Evolutionary conservation across 2,329 filamentous ascomycete genomes (phyloP).

Genomic region (Chrysoporthe puriensis): DNA sequence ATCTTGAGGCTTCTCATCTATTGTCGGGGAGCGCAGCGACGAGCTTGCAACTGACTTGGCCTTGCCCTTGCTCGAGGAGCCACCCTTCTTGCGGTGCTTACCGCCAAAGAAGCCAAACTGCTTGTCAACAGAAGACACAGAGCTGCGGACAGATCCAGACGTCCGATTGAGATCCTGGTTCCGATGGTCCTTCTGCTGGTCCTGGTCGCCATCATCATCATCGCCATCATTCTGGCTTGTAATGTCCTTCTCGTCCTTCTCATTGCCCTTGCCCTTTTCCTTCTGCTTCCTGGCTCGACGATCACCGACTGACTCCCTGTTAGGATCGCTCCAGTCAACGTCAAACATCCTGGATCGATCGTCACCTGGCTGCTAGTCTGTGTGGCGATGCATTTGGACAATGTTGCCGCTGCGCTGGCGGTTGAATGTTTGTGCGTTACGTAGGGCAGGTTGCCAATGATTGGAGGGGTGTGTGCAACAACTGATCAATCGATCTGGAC

Average conservation of each 20-base stretch:
- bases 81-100: constrained; percentile 42
- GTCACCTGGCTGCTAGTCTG: constrained; percentile 25
- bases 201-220: constrained; percentile 22
- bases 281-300: constrained; percentile 53
- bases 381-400: constrained; percentile 18
- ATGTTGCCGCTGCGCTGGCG: not conserved
- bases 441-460: not conserved
- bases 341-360: constrained; percentile 55
- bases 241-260: constrained; percentile 33
- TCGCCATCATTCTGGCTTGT: not conserved
- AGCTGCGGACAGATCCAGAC: constrained; percentile 50
- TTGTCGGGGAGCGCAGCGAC: constrained; percentile 15
- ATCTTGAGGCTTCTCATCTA: constrained; percentile 16
- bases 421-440: not conserved
- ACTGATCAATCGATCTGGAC: not conserved
- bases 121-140: constrained; percentile 45
- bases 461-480: not conserved
- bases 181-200: constrained; percentile 36
- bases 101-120: constrained; percentile 50
- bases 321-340: constrained; percentile 61
- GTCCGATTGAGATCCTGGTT: constrained; percentile 30
- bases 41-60: constrained; percentile 20
- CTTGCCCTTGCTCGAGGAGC: constrained; percentile 31
- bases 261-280: constrained; percentile 40
- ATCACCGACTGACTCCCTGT: constrained; percentile 56